Conservation (phyloP, 352 stramenopile species). For the Phytophthora vignae region DNA sequence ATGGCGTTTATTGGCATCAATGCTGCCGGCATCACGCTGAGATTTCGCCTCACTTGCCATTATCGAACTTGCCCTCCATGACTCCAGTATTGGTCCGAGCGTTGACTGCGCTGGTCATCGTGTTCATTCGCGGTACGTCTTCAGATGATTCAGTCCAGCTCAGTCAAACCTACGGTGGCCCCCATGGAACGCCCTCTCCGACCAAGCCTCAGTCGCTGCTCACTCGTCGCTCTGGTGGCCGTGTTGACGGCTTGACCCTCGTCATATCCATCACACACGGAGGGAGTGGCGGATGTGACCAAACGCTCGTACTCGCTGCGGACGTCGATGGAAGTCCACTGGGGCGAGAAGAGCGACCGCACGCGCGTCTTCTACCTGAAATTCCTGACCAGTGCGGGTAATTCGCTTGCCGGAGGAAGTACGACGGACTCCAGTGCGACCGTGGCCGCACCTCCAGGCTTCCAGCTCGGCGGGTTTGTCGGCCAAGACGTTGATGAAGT, state of each 20-base stretch:
- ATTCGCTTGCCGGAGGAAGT: constrained; percentile 14
- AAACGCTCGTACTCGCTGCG: constrained; percentile 19
- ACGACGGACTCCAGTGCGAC: constrained; percentile 17
- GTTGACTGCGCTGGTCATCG: background rate
- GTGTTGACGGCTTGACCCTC: constrained; percentile 25
- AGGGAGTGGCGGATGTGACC: constrained; percentile 13
- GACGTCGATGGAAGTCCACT: constrained; percentile 32
- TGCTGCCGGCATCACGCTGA: constrained; percentile 14
- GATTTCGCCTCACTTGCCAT: constrained; percentile 1
- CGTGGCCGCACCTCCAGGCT: constrained; percentile 17
- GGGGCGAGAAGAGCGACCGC: constrained; percentile 23
- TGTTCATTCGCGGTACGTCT: background rate
- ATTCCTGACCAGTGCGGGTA: constrained; percentile 25
- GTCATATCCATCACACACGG: constrained; percentile 25
- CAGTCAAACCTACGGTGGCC: constrained; percentile 27
- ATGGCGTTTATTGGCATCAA: background rate
- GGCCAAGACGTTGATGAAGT: constrained; percentile 30
- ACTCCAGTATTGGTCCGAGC: background rate
- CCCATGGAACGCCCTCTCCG: constrained; percentile 24
- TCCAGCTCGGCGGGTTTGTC: constrained; percentile 25
- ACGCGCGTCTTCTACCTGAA: constrained; percentile 33
- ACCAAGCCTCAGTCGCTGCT: constrained; percentile 27
- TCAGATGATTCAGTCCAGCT: constrained; percentile 27
- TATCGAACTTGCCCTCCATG: constrained; percentile 5
- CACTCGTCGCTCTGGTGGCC: constrained; percentile 27